A percentile compares a stretch with the other conserved stretches of the same genome.
phyloP scores from a whole-genome alignment of 805 yeast genomes.

The Saccharomycodes ludwigii region DNA sequence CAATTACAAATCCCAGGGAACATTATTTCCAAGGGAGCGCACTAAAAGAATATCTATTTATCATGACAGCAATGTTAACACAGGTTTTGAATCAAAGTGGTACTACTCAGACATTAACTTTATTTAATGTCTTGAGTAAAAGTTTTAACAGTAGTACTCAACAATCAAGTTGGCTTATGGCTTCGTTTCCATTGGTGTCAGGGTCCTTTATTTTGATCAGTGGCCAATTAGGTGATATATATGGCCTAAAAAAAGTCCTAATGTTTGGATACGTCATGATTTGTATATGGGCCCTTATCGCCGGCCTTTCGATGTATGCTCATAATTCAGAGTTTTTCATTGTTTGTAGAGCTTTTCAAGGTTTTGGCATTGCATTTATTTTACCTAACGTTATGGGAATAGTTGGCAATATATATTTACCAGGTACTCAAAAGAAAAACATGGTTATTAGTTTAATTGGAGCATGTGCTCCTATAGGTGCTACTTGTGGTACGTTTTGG shows the following conservation, averaged over 20 bases:
- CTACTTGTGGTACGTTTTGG: constrained; percentile 39
- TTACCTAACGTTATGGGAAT: constrained; percentile 51
- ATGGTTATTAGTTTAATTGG: constrained; percentile 43
- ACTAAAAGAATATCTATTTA: constrained; percentile 21
- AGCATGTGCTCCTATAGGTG: constrained; percentile 51
- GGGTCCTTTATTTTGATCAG: constrained; percentile 62
- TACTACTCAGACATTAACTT: constrained; percentile 25
- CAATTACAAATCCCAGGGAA: too few relatives aligned
- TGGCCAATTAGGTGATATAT: constrained; percentile 63
- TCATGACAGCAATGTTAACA: constrained; percentile 20
- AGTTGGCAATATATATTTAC: constrained; percentile 32
- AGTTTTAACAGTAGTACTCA: constrained; percentile 22
- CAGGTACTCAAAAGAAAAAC: constrained; percentile 33
- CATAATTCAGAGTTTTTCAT: constrained; percentile 37
- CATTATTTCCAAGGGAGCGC: too few relatives aligned
- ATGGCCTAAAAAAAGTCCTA: constrained; percentile 47
- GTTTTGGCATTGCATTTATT: constrained; percentile 47
- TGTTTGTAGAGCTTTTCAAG: constrained; percentile 45
- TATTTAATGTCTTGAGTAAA: constrained; percentile 23
- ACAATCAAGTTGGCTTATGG: constrained; percentile 51
- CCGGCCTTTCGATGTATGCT: constrained; percentile 45
- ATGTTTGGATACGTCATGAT: constrained; percentile 45
- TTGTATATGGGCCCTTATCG: constrained; percentile 43
- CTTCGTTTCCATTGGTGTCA: constrained; percentile 56
- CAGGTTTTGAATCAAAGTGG: constrained; percentile 32